A percentile compares a stretch with the other conserved stretches of the same genome.
Evolutionary conservation across 768 basidiomycete genomes (phyloP).

Genomic region (Russula olivacea): DNA sequence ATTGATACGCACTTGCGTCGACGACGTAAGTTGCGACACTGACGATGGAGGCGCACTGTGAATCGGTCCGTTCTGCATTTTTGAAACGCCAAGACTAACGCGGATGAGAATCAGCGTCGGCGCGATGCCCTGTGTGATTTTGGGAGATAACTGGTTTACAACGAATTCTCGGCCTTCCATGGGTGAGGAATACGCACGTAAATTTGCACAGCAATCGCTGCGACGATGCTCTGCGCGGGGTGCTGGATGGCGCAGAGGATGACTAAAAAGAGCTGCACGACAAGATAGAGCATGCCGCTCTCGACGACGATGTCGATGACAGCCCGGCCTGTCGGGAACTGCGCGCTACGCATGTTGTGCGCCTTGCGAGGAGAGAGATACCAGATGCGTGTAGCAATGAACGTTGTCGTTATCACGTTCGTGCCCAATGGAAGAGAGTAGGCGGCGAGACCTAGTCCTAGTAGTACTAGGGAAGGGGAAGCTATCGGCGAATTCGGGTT

Average conservation of each 20-base stretch:
- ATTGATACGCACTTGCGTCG: background rate
- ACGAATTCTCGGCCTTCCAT: background rate
- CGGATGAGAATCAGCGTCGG: slow-evolving; percentile 13
- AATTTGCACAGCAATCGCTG: slow-evolving; percentile 36
- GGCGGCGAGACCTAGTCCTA: slow-evolving; percentile 34
- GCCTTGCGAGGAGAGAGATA: slow-evolving; percentile 23
- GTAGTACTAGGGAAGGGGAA: slow-evolving; percentile 23
- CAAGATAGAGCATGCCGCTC: slow-evolving; percentile 38
- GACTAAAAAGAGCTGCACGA: slow-evolving; percentile 38
- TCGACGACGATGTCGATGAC: slow-evolving; percentile 37
- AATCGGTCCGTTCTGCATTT: background rate
- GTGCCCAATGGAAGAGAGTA: slow-evolving; percentile 38
- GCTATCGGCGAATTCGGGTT: background rate
- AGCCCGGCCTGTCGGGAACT: background rate
- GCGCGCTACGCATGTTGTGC: background rate
- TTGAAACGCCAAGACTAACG: slow-evolving; percentile 10
- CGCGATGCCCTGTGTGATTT: slow-evolving; percentile 14
- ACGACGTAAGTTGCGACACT: background rate
- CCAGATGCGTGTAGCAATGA: slow-evolving; percentile 41
- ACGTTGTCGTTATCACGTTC: slow-evolving; percentile 38
- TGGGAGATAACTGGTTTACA: background rate
- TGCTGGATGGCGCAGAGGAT: slow-evolving; percentile 33
- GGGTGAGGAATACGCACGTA: slow-evolving; percentile 31
- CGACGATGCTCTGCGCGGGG: slow-evolving; percentile 35
- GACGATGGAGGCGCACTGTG: background rate